phyloP scores from a whole-genome alignment of 2,329 filamentous ascomycete species.

The Thelonectria discophora region DNA sequence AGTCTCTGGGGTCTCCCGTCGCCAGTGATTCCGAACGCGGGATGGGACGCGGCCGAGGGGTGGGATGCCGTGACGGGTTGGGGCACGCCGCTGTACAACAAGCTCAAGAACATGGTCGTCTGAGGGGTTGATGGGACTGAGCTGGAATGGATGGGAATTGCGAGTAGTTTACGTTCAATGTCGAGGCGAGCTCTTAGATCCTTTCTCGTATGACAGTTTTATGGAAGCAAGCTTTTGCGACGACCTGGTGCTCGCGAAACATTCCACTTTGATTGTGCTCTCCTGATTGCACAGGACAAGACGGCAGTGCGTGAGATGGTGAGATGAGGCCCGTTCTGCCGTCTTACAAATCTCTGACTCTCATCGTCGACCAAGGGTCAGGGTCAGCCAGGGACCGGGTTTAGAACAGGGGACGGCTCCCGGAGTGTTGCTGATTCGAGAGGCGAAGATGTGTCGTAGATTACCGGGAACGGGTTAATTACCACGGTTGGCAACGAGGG shows the following conservation, averaged over 20 bases:
- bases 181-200: no score
- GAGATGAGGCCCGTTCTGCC: not conserved
- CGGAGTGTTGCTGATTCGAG: constrained; percentile 8
- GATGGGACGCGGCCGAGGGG: constrained; percentile 43
- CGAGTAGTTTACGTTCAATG: no score
- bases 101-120: constrained; percentile 38
- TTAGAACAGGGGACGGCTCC: not conserved
- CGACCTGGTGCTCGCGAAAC: no score
- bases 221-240: no score
- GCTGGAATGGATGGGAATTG: no score
- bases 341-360: constrained; percentile 4
- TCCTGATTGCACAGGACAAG: constrained; percentile 1
- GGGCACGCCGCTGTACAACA: constrained; percentile 56
- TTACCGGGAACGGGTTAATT: not conserved
- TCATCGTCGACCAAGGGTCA: not conserved
- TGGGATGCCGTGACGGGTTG: constrained; percentile 54
- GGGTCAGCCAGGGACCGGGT: not conserved
- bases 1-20: constrained; percentile 40
- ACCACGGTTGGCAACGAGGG: not conserved
- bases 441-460: not conserved
- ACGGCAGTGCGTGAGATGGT: not conserved
- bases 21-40: constrained; percentile 40
- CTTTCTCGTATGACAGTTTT: no score
- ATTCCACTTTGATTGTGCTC: no score
- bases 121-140: not conserved